phyloP scores from a whole-genome alignment of 192 early-diverging fungal species.

The Coemansia sp. region DNA sequence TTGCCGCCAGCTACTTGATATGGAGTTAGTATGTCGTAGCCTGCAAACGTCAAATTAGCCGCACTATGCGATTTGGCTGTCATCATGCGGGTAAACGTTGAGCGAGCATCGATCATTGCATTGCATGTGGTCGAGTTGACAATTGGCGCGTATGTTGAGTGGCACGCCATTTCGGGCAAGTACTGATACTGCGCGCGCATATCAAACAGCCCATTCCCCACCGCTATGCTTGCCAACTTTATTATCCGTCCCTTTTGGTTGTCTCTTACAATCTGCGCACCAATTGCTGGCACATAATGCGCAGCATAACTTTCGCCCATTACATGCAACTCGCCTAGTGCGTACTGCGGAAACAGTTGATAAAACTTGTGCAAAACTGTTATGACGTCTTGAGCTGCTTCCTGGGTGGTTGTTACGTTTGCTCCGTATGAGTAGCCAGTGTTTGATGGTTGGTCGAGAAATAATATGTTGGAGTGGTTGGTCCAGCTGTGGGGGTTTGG shows the following conservation, averaged over 20 bases:
- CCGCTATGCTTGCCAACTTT: slow-evolving; percentile 68
- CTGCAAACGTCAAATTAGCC: slow-evolving; percentile 64
- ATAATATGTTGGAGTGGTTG: slow-evolving; percentile 74
- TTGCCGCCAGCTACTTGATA: slow-evolving; percentile 83
- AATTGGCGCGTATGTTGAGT: slow-evolving; percentile 67
- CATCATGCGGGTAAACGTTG: slow-evolving; percentile 7
- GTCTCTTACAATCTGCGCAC: slow-evolving; percentile 63
- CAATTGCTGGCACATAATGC: slow-evolving; percentile 92
- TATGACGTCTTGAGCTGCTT: slow-evolving; percentile 78
- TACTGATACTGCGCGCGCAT: slow-evolving; percentile 80
- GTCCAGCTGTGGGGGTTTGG: slow-evolving; percentile 86
- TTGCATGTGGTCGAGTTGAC: slow-evolving; percentile 64
- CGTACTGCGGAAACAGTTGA: slow-evolving; percentile 72
- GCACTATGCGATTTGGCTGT: neutral
- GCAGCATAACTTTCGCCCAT: slow-evolving; percentile 85
- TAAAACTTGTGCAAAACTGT: slow-evolving; percentile 87
- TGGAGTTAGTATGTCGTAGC: slow-evolving; percentile 68
- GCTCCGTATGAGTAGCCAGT: slow-evolving; percentile 84
- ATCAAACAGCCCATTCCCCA: slow-evolving; percentile 90
- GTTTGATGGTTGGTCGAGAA: slow-evolving; percentile 84
- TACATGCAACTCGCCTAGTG: slow-evolving; percentile 72
- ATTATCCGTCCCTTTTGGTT: slow-evolving; percentile 56
- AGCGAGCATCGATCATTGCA: slow-evolving; percentile 56
- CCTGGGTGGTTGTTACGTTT: slow-evolving; percentile 61
- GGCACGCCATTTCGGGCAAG: slow-evolving; percentile 70